Conservation (phyloP, 2,329 filamentous ascomycete species). For the Cyphellophora europaea region DNA sequence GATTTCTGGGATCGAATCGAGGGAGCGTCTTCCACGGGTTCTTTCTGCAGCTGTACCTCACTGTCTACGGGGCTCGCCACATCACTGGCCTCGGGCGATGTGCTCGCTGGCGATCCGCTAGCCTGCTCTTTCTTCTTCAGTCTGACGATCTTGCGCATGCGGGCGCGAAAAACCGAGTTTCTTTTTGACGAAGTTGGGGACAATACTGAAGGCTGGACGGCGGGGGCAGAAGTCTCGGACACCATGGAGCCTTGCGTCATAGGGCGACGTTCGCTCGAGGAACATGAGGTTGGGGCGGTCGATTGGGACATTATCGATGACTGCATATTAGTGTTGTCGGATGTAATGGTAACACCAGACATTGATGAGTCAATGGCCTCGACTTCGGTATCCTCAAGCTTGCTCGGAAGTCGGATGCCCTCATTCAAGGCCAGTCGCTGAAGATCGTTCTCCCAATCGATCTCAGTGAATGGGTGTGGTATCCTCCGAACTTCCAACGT, state of each 20-base stretch:
- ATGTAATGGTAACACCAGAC: slow-evolving; percentile 16
- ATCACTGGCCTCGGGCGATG: no score
- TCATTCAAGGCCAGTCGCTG: background rate
- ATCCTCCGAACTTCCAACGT: background rate
- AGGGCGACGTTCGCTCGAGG: slow-evolving; percentile 16
- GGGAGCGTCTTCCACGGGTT: no score
- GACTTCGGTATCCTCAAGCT: slow-evolving; percentile 8
- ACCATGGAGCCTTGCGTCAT: slow-evolving; percentile 8
- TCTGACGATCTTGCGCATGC: slow-evolving; percentile 15
- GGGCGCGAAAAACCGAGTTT: slow-evolving; percentile 13
- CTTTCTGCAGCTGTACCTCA: no score
- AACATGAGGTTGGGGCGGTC: slow-evolving; percentile 18
- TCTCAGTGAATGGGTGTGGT: background rate
- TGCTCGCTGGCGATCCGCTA: no score
- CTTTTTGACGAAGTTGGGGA: slow-evolving; percentile 10
- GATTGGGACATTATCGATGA: slow-evolving; percentile 16
- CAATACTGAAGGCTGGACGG: slow-evolving; percentile 4
- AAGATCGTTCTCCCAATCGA: background rate
- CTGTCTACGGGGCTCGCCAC: no score
- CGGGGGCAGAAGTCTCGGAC: slow-evolving; percentile 6
- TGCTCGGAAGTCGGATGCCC: background rate
- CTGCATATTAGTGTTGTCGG: slow-evolving; percentile 8
- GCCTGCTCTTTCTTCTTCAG: slow-evolving; percentile 15
- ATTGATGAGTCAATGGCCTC: slow-evolving; percentile 23
- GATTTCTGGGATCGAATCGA: slow-evolving; percentile 15